Evolutionary conservation across 208 protist species (phyloP), one percentile per base, ranked within the genome.

Genomic region (Trypanosoma brucei): DNA sequence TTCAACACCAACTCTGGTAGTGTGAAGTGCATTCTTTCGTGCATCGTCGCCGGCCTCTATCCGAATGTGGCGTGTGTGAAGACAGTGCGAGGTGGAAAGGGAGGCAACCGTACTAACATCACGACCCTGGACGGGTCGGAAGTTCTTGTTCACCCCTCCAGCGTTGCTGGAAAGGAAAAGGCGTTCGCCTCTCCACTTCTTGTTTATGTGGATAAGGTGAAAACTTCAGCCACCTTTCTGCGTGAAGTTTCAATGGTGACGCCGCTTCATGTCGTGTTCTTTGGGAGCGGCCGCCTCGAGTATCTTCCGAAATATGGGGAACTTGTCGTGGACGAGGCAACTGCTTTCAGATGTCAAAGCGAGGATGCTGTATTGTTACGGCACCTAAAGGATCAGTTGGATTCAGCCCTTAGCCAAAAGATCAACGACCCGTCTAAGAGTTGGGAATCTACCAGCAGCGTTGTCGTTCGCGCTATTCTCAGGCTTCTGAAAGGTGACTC

Each of bases 131-230:
- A 95, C 65, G 88, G 86, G 53, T 86, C 79, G 7, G 86, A 92
- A 48, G 91, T 85, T 51, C 68, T 93, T 3, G 56, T 97, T 37
- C 96, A 97, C 68, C 94, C 96, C 3, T 91, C 83, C 36, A 97
- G 93, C 45, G 86, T 98, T 42, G 86, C 84, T n/a, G 74, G 82
- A 1, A 78, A 80, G 48, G 84, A 85, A 49, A 81, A 69, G n/a
- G 59, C 79, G 3, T 89, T 91, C 46, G 42, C 69, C 9, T 86
- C 88, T 2, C 83, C 76, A 31, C 86, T 96, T 48, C 68, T 98
- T 35, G 86, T 98, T 2, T 98, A 96, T 81, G 76, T 93, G 57
- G 94, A 98, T 56, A 97, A 97, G 69, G 74, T 98, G 0, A 89
- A 97, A 68, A 98, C 96, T 1, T 93, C 84, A 5, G 76, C 72